Evolutionary conservation across 129 eudicot genomes (phyloP).

Genomic region (Artemisia tridentata): DNA sequence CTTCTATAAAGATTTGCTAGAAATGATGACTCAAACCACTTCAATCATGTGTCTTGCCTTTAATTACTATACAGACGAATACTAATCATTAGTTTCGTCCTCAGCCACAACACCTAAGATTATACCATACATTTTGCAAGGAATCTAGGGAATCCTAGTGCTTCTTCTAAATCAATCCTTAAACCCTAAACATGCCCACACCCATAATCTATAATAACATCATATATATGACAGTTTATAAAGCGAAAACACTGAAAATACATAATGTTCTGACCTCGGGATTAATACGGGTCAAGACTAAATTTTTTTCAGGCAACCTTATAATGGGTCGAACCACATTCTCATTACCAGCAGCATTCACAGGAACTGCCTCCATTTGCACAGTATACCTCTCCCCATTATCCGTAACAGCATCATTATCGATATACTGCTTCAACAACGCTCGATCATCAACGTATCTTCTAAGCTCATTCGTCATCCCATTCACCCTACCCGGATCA

Average conservation of each 20-base stretch:
- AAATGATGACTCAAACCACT: conserved; percentile 13
- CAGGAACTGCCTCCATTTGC: conserved; percentile 69
- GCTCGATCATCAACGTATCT: conserved; percentile 79
- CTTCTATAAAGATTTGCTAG: conserved; percentile 10
- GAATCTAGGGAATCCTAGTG: conserved; percentile 20
- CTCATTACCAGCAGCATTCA: conserved; percentile 57
- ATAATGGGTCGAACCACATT: conserved; percentile 76
- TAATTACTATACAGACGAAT: conserved; percentile 18
- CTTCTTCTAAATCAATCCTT: not conserved
- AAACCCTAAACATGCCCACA: no score
- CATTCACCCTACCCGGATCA: conserved; percentile 54
- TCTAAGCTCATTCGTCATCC: conserved; percentile 86
- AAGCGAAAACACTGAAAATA: conserved; percentile 10
- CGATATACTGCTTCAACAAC: conserved; percentile 71
- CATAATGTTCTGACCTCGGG: conserved; percentile 71
- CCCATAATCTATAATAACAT: conserved; percentile 4
- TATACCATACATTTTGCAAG: conserved; percentile 3
- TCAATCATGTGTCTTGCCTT: conserved; percentile 2
- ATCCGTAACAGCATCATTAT: conserved; percentile 65
- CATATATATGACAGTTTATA: not conserved
- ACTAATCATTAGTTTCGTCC: conserved; percentile 17
- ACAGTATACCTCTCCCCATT: conserved; percentile 56
- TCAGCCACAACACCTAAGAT: conserved; percentile 17
- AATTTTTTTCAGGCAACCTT: conserved; percentile 71
- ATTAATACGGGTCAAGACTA: conserved; percentile 89